Evolutionary conservation across 441 rosid species (phyloP), one percentile per base, ranked within the genome.

Genomic region (Populus hybrid): DNA sequence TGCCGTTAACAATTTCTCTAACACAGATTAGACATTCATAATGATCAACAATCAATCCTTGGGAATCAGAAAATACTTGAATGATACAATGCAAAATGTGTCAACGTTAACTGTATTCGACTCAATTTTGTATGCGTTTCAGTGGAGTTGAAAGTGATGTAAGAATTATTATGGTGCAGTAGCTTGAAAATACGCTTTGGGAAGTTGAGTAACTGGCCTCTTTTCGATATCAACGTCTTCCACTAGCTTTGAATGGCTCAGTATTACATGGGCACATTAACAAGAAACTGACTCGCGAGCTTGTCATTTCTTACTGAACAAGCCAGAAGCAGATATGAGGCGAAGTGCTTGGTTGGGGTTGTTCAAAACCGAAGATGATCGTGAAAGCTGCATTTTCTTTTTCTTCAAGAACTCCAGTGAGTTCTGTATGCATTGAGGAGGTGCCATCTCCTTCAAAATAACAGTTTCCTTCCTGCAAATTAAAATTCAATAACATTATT

Each of bases 341-440:
- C 99, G 92, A 26, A 92, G 87, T 67, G 97, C 98, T 85, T 90
- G 97, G 85, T 83, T 83, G 16, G 97, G 82, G 77, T 91, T 91
- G 80, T 87, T 86, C 85, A 96, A 82, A 79, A 90, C 88, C 1
- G 94, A 80, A 61, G 90, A 79, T 29, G 97, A 96, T 77, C 99
- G 86, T 2, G 92, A 74, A 76, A 94, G 92, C 85, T 86, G 92
- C 85, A 88, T 87, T 84, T 87, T 95, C 88, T 91, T 90, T 76
- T 84, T 89, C 88, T 90, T 95, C 82, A 94, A 86, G 83, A 94
- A 95, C 67, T 94, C 95, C 85, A 93, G 77, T 20, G 93, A 90
- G 74, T 35, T 88, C 75, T 90, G 89, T 78, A 88, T 80, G 84
- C 98, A 94, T 72, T 35, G 88, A 8, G 95, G 90, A 61, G 93